phyloP scores from a whole-genome alignment of 176 grass and related monocot genomes.

The Rhynchospora tenuis region DNA sequence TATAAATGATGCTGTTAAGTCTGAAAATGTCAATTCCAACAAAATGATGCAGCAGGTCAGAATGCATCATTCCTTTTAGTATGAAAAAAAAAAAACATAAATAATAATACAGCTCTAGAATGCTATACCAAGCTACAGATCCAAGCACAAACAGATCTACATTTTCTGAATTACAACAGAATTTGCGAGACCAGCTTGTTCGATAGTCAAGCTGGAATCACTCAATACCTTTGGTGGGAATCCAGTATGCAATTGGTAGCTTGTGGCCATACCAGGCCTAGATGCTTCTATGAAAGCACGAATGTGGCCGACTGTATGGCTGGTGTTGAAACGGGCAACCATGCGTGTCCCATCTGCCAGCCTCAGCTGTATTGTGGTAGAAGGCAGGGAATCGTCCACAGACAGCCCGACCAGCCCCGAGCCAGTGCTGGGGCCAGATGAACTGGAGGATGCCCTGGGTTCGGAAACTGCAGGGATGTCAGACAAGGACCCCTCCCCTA shows the following conservation, averaged over 20 bases:
- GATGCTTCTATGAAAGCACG: conserved; percentile 86
- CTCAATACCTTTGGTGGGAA: conserved; percentile 81
- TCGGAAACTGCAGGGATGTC: conserved; percentile 22
- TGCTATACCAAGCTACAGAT: conserved; percentile 2
- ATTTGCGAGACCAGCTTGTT: conserved; percentile 71
- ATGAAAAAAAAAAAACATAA: conserved; percentile 3
- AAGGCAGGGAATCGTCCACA: conserved; percentile 60
- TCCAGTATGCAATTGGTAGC: conserved; percentile 62
- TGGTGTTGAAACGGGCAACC: conserved; percentile 74
- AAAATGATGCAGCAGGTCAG: background rate
- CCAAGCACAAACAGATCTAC: conserved; percentile 26
- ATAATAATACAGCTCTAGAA: background rate
- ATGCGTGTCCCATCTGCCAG: conserved; percentile 82
- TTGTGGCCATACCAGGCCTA: conserved; percentile 39
- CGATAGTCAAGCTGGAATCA: conserved; percentile 49
- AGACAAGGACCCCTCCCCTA: conserved; percentile 49
- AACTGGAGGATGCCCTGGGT: conserved; percentile 27
- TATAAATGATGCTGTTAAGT: background rate
- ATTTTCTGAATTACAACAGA: conserved; percentile 88
- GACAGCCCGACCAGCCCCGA: conserved; percentile 13
- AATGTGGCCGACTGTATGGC: conserved; percentile 73
- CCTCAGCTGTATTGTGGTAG: conserved; percentile 71
- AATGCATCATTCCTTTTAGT: background rate
- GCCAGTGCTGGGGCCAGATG: conserved; percentile 3
- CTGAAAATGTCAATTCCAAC: background rate